Base-by-base conservation (phyloP, 2,329 filamentous ascomycete species). In the Trichoderma sp. region DNA sequence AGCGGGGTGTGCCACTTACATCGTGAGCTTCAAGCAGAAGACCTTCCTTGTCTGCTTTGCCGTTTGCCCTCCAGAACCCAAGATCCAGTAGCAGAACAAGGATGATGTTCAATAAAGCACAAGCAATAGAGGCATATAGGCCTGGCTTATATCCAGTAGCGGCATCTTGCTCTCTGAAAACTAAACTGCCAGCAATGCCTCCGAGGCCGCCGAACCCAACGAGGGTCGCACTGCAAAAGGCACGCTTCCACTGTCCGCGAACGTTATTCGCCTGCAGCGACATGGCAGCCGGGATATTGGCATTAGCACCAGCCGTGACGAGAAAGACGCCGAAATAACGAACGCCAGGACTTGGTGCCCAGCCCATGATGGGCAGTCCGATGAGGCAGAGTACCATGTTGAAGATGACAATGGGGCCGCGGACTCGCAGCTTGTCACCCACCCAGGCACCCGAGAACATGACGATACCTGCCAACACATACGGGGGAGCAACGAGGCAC, bases 181-280 rank as follows among this genome's bases (percentile, higher is more conserved):
- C 90, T 71, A 93, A 84, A 75, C 88, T 89, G 30, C 92, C 92
- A 1, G 88, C 88, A 74, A 96, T 96, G 39, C 93, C 93, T 47
- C 93, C 93, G 30, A 97, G 84, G 3, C 92, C 93, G 8, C 93
- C 93, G 64, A 92, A 89, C 1, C 91, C 92, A 4, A 96, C 91
- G 2, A 95, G 86, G 0, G 90, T 91, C 3, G 93, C 92, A 72
- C 89, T 92, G 79, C 89, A 91, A 75, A 96, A 91, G 1, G 93
- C 93, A 62, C 94, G 89, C 83, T 95, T 97, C 93, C 93, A 97
- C 82, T 96, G 93, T 0, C 93, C 93, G 68, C 92, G 90, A 77
- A 97, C 91, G 81, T 97, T 97, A 82, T 95, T 96, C 55, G 93
- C 92, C 82, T 95, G 93, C 82, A 93, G 96, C 0, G 92, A 88